Evolutionary conservation across 768 basidiomycete species (phyloP).

Genomic region (Phylloporus arenicola): DNA sequence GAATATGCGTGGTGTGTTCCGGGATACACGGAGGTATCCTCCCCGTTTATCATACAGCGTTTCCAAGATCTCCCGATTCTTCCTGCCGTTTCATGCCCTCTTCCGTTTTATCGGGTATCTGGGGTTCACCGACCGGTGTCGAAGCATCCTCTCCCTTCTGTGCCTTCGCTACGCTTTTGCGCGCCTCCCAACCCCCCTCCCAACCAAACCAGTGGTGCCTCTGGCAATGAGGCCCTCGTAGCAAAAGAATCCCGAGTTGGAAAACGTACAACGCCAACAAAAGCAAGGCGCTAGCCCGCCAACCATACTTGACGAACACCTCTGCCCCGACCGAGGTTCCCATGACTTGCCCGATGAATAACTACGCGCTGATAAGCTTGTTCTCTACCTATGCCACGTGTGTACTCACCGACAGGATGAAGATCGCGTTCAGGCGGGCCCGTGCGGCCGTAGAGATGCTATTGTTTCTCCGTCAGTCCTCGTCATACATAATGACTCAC

Average conservation of each 20-base stretch:
- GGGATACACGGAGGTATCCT: not conserved
- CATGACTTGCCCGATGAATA: slow-evolving; percentile 79
- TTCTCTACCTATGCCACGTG: not conserved
- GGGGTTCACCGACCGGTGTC: not conserved
- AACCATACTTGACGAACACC: slow-evolving; percentile 66
- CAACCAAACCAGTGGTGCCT: slow-evolving; percentile 56
- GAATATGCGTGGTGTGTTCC: not conserved
- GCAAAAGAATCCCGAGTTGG: slow-evolving; percentile 50
- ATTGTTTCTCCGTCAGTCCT: not conserved
- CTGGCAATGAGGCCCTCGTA: slow-evolving; percentile 62
- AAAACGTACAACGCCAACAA: slow-evolving; percentile 55
- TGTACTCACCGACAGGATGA: slow-evolving; percentile 56
- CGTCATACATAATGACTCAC: slow-evolving; percentile 1
- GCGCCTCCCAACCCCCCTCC: slow-evolving; percentile 47
- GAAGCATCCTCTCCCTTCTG: not conserved
- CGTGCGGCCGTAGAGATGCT: slow-evolving; percentile 44
- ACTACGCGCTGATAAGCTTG: slow-evolving; percentile 11
- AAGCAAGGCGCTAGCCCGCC: slow-evolving; percentile 60
- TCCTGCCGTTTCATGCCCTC: not conserved
- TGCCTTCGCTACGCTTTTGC: slow-evolving; percentile 33
- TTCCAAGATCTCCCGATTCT: not conserved
- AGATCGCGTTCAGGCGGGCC: slow-evolving; percentile 71
- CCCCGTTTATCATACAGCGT: not conserved
- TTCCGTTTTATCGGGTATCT: slow-evolving; percentile 7
- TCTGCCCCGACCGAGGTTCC: slow-evolving; percentile 72